These are phyloP conservation scores for Lasiodiplodia hormozganensis DNA, from an alignment of 2,329 filamentous ascomycete species.

Conservation along the genomic window DNA sequence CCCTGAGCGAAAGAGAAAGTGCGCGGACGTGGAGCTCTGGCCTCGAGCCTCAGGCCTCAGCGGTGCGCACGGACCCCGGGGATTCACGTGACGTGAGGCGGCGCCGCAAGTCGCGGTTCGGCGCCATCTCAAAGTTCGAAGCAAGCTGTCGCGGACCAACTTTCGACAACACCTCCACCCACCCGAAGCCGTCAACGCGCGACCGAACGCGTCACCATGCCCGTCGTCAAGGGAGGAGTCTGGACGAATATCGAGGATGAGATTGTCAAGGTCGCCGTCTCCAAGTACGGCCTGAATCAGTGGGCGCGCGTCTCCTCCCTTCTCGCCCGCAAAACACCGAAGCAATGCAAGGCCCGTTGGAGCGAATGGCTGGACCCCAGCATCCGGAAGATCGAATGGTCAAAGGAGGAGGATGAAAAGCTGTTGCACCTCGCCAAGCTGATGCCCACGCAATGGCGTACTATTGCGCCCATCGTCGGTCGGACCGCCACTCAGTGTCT, in stretches of 20 bases:
- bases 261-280: conserved; percentile 80
- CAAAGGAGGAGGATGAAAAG: conserved; percentile 97
- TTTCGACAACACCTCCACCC: conserved; percentile 32
- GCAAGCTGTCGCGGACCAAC: conserved; percentile 25
- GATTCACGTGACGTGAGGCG: conserved; percentile 16
- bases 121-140: conserved; percentile 19
- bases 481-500: conserved; percentile 96
- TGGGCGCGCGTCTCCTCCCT: conserved; percentile 98
- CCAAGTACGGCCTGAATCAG: conserved; percentile 63
- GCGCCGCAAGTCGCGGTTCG: conserved; percentile 15
- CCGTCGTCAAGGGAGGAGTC: conserved; percentile 71
- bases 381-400: conserved; percentile 99
- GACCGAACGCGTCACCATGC: conserved; percentile 53
- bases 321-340: conserved; percentile 94
- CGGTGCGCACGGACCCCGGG: not conserved
- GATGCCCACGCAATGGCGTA: conserved; percentile 99
- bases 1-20: not conserved
- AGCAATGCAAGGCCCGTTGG: conserved; percentile 99
- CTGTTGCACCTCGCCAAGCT: conserved; percentile 94
- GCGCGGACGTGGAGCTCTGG: not conserved
- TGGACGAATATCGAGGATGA: conserved; percentile 85
- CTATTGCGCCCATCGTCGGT: conserved; percentile 95
- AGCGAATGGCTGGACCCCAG: conserved; percentile 97
- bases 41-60: not conserved
- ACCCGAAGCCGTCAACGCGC: conserved; percentile 29